Base-by-base conservation (phyloP, 768 basidiomycete species). In the Tephrocybe sp. region DNA sequence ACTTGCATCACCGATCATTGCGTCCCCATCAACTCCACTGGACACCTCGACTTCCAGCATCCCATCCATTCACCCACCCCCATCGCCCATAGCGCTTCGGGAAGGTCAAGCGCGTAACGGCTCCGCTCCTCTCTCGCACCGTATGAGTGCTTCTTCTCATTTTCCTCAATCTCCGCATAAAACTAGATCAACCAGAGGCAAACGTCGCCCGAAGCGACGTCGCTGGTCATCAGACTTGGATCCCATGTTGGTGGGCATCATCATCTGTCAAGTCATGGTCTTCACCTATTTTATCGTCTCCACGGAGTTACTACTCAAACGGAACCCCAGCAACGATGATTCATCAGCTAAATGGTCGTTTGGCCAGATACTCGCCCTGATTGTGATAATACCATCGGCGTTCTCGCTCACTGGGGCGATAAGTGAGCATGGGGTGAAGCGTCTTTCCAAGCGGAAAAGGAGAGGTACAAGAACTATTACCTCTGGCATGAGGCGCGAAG, bases 361-460 rank as follows among this genome's bases (percentile, higher is more conserved):
- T 61, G 73, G 73, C 14, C 73, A 75, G 62, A 74, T 74, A 39
- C 57, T 76, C 15, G 73, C 75, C 1, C 57, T 76, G 34, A 65
- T 74, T 21, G 69, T 73, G 20, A 64, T 73, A 32, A 60, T 72
- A n/a, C 74, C 74, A 2, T 72, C 72, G 1, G 62, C 68, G 10
- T 57, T 73, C 8, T 66, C 73, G 11, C 61, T 72, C 10, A 48
- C 60, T 5, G 60, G 59, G 20, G 73, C 72, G 2, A 58, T 73
- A 25, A 55, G 50, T 18, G 59, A 68, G 45, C 62, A 70, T 47
- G 69, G 71, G 1, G 48, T 71, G 9, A 61, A 54, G 21, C 68
- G 65, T 15, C 58, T 65, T 11, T 63, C 65, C n/a, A 63, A 62
- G 40, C 59, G 55, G 12, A 66, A 60, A 48, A 63, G 58, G 54